A percentile compares a stretch with the other conserved stretches of the same genome.
These are phyloP conservation scores for Coniella lustricola DNA, from an alignment of 2,329 filamentous ascomycete genomes.

Conservation along the genomic window DNA sequence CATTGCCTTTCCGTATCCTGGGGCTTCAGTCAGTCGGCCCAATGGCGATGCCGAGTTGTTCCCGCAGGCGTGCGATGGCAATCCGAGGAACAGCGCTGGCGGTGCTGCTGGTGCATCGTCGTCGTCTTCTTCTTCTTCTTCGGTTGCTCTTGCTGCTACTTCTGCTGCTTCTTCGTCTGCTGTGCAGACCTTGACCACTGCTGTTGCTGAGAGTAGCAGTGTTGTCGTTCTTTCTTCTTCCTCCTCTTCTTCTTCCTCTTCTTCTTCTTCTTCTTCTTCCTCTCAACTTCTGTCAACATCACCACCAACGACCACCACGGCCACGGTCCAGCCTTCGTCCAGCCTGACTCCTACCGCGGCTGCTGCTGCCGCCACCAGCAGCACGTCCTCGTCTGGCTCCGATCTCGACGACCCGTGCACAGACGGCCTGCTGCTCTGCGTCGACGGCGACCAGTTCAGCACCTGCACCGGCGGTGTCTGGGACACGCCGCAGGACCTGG, in stretches of 20 bases:
- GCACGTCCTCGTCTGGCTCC: neutral
- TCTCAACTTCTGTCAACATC: neutral
- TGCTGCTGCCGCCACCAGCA: neutral
- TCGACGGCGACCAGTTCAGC: constrained; percentile 8
- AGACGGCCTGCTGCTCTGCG: constrained; percentile 11
- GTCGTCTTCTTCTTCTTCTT: no score
- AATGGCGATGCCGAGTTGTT: constrained; percentile 27
- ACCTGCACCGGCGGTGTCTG: constrained; percentile 10
- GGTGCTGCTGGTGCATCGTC: neutral
- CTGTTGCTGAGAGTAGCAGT: neutral
- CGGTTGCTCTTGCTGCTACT: neutral
- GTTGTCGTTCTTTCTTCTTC: neutral
- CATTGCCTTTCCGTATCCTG: constrained; percentile 57
- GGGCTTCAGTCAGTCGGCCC: constrained; percentile 41
- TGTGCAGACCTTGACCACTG: neutral
- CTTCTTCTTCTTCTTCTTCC: neutral
- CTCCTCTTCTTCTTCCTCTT: neutral
- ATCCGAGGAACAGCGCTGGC: constrained; percentile 18
- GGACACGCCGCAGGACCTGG: constrained; percentile 9
- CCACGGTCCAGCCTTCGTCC: no score
- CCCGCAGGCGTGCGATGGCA: constrained; percentile 25
- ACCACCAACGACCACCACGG: no score
- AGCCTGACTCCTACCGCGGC: no score
- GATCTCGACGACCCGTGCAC: constrained; percentile 1
- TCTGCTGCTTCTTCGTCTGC: neutral